Conservation (phyloP, 2,329 filamentous ascomycete species). For the Pseudonectria foliicola region DNA sequence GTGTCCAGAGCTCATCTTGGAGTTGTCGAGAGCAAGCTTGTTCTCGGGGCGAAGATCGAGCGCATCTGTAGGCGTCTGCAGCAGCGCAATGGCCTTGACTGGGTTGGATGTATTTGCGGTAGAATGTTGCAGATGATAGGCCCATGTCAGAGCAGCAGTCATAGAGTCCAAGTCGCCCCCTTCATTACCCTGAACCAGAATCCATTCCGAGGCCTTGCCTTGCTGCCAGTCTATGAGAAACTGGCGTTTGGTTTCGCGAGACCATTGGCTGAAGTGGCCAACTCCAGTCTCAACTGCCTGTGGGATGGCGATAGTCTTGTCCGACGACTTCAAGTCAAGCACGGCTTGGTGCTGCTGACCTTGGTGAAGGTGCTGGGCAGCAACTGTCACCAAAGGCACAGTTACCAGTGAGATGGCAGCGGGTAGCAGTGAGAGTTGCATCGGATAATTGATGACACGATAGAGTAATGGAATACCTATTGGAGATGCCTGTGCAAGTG, state of each 20-base stretch:
- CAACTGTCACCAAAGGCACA: no score
- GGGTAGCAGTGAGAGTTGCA: no score
- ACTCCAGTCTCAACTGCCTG: slow-evolving; percentile 23
- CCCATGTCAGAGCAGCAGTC: slow-evolving; percentile 37
- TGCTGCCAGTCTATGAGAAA: slow-evolving; percentile 41
- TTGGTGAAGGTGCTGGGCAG: no score
- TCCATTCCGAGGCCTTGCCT: slow-evolving; percentile 34
- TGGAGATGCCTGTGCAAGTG: no score
- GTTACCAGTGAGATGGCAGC: no score
- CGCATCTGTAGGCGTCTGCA: slow-evolving; percentile 38
- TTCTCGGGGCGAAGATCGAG: slow-evolving; percentile 41
- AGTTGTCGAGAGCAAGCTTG: slow-evolving; percentile 35
- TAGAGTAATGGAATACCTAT: no score
- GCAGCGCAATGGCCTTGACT: slow-evolving; percentile 37
- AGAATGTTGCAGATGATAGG: slow-evolving; percentile 38
- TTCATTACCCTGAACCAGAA: slow-evolving; percentile 36
- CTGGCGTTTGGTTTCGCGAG: slow-evolving; percentile 35
- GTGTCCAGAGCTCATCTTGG: slow-evolving; percentile 38
- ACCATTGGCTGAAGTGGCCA: slow-evolving; percentile 43
- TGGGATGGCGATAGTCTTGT: no score
- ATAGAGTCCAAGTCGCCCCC: slow-evolving; percentile 2
- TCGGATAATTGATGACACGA: no score
- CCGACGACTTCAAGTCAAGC: no score
- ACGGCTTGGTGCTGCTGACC: no score
- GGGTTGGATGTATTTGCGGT: slow-evolving; percentile 34